These are phyloP conservation scores for Candida qinlingensis DNA, from an alignment of 805 yeast genomes.

Conservation along the genomic window DNA sequence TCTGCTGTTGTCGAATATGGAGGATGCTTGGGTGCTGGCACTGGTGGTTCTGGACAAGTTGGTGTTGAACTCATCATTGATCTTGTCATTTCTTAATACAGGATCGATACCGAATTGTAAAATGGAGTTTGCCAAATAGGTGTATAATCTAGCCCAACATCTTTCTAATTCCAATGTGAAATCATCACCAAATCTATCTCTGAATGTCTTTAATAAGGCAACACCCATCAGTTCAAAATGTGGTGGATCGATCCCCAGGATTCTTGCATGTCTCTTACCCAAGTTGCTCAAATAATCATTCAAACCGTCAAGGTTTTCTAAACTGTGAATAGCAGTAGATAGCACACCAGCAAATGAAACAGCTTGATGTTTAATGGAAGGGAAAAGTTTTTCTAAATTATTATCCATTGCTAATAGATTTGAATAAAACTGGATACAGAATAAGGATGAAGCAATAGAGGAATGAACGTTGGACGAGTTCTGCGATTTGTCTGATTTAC, in stretches of 20 bases:
- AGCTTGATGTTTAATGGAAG: conserved; percentile 75
- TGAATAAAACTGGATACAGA: conserved; percentile 72
- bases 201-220: conserved; percentile 62
- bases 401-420: conserved; percentile 61
- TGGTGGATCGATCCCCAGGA: conserved; percentile 64
- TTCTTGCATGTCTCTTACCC: conserved; percentile 72
- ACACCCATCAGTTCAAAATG: conserved; percentile 71
- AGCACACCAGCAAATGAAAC: conserved; percentile 75
- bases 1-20: conserved; percentile 3
- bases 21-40: background rate
- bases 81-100: conserved; percentile 29
- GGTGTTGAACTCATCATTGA: conserved; percentile 4
- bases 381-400: conserved; percentile 57
- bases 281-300: conserved; percentile 56
- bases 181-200: conserved; percentile 49
- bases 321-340: conserved; percentile 56
- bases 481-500: conserved; percentile 8
- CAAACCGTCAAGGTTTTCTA: conserved; percentile 52
- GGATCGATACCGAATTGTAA: conserved; percentile 45
- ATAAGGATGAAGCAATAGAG: conserved; percentile 50
- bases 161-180: conserved; percentile 59
- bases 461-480: conserved; percentile 9
- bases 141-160: conserved; percentile 66
- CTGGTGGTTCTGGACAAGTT: background rate
- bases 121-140: conserved; percentile 63